These are phyloP conservation scores for Apiospora koreana DNA, from an alignment of 2,329 filamentous ascomycete genomes.

Conservation along the genomic window DNA sequence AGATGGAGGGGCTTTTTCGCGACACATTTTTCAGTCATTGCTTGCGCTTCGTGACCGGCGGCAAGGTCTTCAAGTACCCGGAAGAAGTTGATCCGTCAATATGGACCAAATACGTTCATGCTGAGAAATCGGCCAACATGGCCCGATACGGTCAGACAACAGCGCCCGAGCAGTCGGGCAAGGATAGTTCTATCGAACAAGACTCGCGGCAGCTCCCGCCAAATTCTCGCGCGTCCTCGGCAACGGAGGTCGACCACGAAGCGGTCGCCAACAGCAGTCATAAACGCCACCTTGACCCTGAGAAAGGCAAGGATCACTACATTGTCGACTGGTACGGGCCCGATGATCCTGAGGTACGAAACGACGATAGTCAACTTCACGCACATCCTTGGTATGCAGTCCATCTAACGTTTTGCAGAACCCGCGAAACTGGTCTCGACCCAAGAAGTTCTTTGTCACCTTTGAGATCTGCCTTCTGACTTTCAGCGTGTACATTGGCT, in stretches of 20 bases:
- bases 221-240: slow-evolving; percentile 9
- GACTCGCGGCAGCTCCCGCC: not conserved
- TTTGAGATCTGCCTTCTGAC: slow-evolving; percentile 28
- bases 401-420: slow-evolving; percentile 24
- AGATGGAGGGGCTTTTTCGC: slow-evolving; percentile 35
- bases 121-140: slow-evolving; percentile 49
- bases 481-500: slow-evolving; percentile 28
- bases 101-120: slow-evolving; percentile 49
- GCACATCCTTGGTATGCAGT: not conserved
- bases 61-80: slow-evolving; percentile 40
- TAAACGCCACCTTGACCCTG: slow-evolving; percentile 41
- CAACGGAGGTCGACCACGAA: slow-evolving; percentile 17
- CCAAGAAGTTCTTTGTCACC: slow-evolving; percentile 38
- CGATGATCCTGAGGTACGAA: slow-evolving; percentile 43
- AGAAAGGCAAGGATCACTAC: slow-evolving; percentile 51
- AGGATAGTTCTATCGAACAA: not conserved
- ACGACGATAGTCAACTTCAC: not conserved
- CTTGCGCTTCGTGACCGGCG: slow-evolving; percentile 39
- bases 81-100: slow-evolving; percentile 49
- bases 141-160: slow-evolving; percentile 42
- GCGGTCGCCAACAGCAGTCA: slow-evolving; percentile 19
- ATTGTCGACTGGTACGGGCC: slow-evolving; percentile 53
- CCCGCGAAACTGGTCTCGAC: slow-evolving; percentile 37
- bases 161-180: slow-evolving; percentile 11
- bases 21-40: slow-evolving; percentile 42